These are phyloP conservation scores for Xylaria nigripes DNA, from an alignment of 495 filamentous ascomycete genomes.

Conservation along the genomic window DNA sequence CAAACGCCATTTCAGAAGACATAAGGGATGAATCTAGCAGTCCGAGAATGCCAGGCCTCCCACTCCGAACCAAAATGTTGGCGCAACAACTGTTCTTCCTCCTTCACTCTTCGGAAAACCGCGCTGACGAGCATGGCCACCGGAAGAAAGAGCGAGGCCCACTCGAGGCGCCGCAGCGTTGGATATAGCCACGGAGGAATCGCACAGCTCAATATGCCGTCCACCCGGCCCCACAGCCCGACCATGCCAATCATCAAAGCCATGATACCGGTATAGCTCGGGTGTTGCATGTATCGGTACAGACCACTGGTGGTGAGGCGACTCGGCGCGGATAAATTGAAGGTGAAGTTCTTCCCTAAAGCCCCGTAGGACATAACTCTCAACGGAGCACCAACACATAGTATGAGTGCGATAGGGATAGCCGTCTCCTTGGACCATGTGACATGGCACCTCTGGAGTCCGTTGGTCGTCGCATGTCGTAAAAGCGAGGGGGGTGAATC, in stretches of 20 bases:
- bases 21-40: conserved; percentile 25
- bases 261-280: conserved; percentile 36
- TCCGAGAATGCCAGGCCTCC: conserved; percentile 35
- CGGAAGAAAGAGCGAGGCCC: conserved; percentile 4
- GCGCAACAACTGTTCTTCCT: conserved; percentile 40
- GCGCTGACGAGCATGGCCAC: neutral
- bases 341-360: conserved; percentile 43
- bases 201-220: conserved; percentile 31
- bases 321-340: conserved; percentile 37
- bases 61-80: conserved; percentile 35
- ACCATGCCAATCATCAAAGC: conserved; percentile 14
- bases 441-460: conserved; percentile 24
- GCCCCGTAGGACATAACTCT: conserved; percentile 29
- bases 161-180: conserved; percentile 4
- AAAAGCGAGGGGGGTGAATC: conserved; percentile 21
- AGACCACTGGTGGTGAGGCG: conserved; percentile 35
- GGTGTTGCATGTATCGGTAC: conserved; percentile 41
- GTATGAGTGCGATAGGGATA: conserved; percentile 17
- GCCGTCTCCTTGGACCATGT: conserved; percentile 25
- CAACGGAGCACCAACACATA: conserved; percentile 28
- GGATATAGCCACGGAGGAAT: conserved; percentile 23
- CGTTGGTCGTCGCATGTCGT: conserved; percentile 13
- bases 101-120: conserved; percentile 18
- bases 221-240: conserved; percentile 13
- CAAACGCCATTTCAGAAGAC: conserved; percentile 18